Percentiles rank a stretch among this genome's conserved stretches.
Conservation (phyloP, 179 eudicot genomes). For the Patellifolia procumbens region DNA sequence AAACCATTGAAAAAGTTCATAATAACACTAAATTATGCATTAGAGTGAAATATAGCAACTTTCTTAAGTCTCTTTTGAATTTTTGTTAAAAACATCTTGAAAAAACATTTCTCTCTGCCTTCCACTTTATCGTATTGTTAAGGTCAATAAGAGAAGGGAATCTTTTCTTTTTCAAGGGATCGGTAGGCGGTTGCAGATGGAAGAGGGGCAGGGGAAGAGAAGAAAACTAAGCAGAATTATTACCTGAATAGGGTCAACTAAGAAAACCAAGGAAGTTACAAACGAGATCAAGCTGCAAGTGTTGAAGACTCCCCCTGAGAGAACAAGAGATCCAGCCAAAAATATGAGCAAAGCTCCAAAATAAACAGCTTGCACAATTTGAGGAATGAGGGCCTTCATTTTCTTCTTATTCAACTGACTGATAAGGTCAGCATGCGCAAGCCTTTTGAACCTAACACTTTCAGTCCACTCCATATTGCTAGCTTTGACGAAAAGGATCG, state of each 20-base stretch:
- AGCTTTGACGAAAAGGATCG: slow-evolving; percentile 87
- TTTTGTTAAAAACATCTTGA: too few relatives aligned
- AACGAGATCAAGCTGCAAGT: slow-evolving; percentile 63
- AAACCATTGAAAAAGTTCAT: neutral
- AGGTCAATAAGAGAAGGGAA: neutral
- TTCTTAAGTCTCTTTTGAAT: neutral
- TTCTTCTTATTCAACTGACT: slow-evolving; percentile 64
- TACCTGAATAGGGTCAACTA: slow-evolving; percentile 95
- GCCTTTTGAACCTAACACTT: slow-evolving; percentile 60
- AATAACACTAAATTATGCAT: neutral
- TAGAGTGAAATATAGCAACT: neutral
- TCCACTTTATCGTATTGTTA: neutral
- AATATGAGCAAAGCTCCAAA: slow-evolving; percentile 62
- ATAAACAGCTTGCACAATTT: slow-evolving; percentile 70
- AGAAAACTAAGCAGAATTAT: slow-evolving; percentile 11
- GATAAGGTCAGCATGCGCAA: slow-evolving; percentile 64
- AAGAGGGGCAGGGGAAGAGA: slow-evolving; percentile 8
- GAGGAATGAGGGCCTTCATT: slow-evolving; percentile 90
- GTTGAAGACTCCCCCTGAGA: slow-evolving; percentile 59
- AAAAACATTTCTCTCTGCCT: too few relatives aligned
- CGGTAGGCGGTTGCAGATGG: neutral
- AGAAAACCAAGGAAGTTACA: slow-evolving; percentile 73
- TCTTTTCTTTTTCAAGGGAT: neutral
- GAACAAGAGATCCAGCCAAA: slow-evolving; percentile 59
- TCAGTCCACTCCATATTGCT: slow-evolving; percentile 81